phyloP scores from a whole-genome alignment of 192 early-diverging fungal genomes.

The Coemansia sp. region DNA sequence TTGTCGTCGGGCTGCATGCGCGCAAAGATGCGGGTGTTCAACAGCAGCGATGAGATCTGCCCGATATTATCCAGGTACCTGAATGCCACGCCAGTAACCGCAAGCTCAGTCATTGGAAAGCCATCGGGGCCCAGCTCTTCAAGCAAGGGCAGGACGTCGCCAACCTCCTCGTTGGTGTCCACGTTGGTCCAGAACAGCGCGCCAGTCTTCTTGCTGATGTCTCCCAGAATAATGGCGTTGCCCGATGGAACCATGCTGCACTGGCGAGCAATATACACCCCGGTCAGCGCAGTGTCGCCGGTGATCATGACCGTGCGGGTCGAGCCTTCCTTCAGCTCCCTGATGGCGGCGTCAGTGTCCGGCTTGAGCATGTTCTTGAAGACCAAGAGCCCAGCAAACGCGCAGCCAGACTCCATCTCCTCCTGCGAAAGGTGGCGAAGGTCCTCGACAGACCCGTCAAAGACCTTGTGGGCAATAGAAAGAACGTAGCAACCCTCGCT shows the following conservation, averaged over 20 bases:
- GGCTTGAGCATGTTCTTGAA: slow-evolving; percentile 78
- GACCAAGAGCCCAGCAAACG: slow-evolving; percentile 64
- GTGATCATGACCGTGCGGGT: slow-evolving; percentile 83
- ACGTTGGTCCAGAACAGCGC: slow-evolving; percentile 61
- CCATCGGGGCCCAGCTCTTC: slow-evolving; percentile 15
- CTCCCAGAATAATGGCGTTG: slow-evolving; percentile 53
- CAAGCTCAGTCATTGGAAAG: slow-evolving; percentile 60
- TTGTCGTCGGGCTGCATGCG: slow-evolving; percentile 79
- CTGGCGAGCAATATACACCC: slow-evolving; percentile 66
- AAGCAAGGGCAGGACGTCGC: slow-evolving; percentile 21
- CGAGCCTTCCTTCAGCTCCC: slow-evolving; percentile 66
- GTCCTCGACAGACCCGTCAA: slow-evolving; percentile 50
- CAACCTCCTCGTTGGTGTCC: slow-evolving; percentile 49
- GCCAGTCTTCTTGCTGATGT: slow-evolving; percentile 47
- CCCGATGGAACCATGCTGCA: slow-evolving; percentile 25
- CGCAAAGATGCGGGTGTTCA: slow-evolving; percentile 73
- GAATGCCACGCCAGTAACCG: slow-evolving; percentile 72
- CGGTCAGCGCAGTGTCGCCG: slow-evolving; percentile 78
- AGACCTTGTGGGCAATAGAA: slow-evolving; percentile 59
- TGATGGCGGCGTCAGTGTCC: slow-evolving; percentile 67
- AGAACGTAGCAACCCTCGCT: slow-evolving; percentile 75
- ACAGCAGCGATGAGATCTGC: slow-evolving; percentile 56
- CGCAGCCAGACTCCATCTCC: slow-evolving; percentile 60
- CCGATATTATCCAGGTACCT: slow-evolving; percentile 49
- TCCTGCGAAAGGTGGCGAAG: slow-evolving; percentile 54